Percentiles rank a stretch among this genome's conserved stretches.
phyloP scores from a whole-genome alignment of 2,329 filamentous ascomycete genomes.

The Pseudogymnoascus sp. region DNA sequence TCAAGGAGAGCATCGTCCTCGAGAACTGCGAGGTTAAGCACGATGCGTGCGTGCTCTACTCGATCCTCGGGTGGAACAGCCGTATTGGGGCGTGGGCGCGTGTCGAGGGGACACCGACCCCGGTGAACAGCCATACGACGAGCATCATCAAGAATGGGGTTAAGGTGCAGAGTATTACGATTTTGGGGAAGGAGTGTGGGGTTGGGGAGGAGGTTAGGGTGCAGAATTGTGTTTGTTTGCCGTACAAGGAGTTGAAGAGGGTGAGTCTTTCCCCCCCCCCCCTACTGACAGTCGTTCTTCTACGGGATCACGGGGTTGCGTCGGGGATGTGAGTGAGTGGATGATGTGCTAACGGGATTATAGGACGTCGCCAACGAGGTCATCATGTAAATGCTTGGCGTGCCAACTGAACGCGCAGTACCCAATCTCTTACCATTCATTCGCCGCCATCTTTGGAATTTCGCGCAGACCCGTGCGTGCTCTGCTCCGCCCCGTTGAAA shows the following conservation, averaged over 20 bases:
- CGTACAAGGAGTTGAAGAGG: conserved; percentile 96
- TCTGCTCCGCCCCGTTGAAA: neutral
- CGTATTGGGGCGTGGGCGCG: conserved; percentile 96
- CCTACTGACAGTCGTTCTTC: neutral
- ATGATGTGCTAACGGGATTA: conserved; percentile 25
- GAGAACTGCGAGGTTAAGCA: conserved; percentile 95
- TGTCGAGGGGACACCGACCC: conserved; percentile 89
- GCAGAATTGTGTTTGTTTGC: conserved; percentile 95
- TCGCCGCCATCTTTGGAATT: neutral
- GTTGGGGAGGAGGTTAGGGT: conserved; percentile 92
- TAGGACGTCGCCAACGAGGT: conserved; percentile 79
- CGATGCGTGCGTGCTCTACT: conserved; percentile 89
- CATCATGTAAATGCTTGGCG: conserved; percentile 63
- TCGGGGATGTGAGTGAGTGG: neutral
- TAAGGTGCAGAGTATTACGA: conserved; percentile 98
- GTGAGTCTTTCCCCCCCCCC: conserved; percentile 47
- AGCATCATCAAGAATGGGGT: conserved; percentile 96
- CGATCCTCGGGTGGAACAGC: conserved; percentile 95
- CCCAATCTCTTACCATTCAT: neutral
- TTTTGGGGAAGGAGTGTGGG: conserved; percentile 88
- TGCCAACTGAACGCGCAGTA: neutral
- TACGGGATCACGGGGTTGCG: neutral
- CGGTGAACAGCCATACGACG: conserved; percentile 79
- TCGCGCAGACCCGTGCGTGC: neutral
- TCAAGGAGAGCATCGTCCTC: conserved; percentile 94